Evolutionary conservation across 495 filamentous ascomycete genomes (phyloP).

Genomic region (Neurospora pannonica): DNA sequence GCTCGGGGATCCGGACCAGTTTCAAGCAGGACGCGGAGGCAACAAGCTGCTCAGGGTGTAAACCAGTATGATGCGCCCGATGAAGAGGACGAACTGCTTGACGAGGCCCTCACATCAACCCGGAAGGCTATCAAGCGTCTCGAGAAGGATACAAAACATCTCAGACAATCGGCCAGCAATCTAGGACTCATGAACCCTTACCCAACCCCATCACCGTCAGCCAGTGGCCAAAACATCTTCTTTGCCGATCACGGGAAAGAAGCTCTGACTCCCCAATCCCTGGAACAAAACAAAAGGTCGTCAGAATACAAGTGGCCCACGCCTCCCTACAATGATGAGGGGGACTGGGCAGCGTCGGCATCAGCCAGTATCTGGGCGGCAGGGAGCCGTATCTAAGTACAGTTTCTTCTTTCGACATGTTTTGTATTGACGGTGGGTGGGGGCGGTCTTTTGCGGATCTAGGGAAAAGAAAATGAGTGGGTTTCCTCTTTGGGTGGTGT

Average conservation of each 20-base stretch:
- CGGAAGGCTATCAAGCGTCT: constrained; percentile 41
- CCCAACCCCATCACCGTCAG: constrained; percentile 83
- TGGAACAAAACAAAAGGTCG: constrained; percentile 43
- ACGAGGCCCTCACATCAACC: constrained; percentile 57
- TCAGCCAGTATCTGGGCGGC: constrained; percentile 67
- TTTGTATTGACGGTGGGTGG: not conserved
- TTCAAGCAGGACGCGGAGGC: constrained; percentile 75
- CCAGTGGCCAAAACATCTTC: constrained; percentile 62
- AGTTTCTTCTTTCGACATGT: not conserved
- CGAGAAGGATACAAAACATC: constrained; percentile 39
- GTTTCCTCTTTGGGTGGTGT: constrained; percentile 1
- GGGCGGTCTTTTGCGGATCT: constrained; percentile 4
- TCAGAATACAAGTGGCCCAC: constrained; percentile 78
- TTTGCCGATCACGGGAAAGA: constrained; percentile 57
- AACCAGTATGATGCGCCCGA: constrained; percentile 90
- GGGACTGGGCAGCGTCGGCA: constrained; percentile 78
- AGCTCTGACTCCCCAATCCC: constrained; percentile 47
- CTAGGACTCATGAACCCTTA: constrained; percentile 67
- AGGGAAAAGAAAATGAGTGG: not conserved
- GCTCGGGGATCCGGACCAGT: constrained; percentile 51
- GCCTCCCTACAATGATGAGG: constrained; percentile 73
- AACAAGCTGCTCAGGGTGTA: constrained; percentile 65
- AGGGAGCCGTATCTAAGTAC: constrained; percentile 42
- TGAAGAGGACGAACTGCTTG: constrained; percentile 91
- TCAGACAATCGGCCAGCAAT: constrained; percentile 49